Base-by-base conservation (phyloP, 1,284 basidiomycete species). In the Cutaneotrichosporon spelunceum region DNA sequence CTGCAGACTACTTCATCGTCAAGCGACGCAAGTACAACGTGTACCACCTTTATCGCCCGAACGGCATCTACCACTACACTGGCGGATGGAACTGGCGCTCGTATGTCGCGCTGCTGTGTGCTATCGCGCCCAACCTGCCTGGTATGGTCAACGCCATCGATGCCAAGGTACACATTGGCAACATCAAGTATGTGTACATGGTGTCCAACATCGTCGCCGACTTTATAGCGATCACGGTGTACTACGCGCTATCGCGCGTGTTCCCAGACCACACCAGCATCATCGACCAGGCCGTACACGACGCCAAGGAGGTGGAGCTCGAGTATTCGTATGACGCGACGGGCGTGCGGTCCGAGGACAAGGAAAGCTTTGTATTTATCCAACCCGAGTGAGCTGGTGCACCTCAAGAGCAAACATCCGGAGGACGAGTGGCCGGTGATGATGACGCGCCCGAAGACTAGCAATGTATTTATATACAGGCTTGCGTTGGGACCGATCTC, bases 51-150 rank as follows among this genome's bases (percentile, higher is more conserved):
- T 75, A 73, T 66, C 64, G 66, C 45, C 70, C 72, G 3, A 19
- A 66, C 27, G 72, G 72, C 19, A 72, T 73, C 54, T 77, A 75
- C 66, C 64, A 67, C n/a, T 77, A 70, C 66, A 42, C 53, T 4
- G 56, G 61, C 16, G 86, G 85, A 2, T 88, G 86, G 86, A 92
- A 91, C 77, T 87, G 83, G 80, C 82, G 87, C 81, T 72, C 79
- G 2, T 79, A 79, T 65, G 69, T 72, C 24, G 77, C 78, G 16
- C 77, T 72, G 45, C 16, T 89, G 57, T 74, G 85, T 9, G 90
- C 90, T 19, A 87, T 93, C 63, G 81, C 88, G 23, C 88, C 91
- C 75, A 91, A 91, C 71, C 84, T 91, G 13, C 86, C 90, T 21
- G 90, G 81, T 44, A 70, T 73, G 71, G 62, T 58, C 66, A 65